Conservation (phyloP, 192 early-diverging fungal genomes). For the Jimgerdemannia flammicorona region DNA sequence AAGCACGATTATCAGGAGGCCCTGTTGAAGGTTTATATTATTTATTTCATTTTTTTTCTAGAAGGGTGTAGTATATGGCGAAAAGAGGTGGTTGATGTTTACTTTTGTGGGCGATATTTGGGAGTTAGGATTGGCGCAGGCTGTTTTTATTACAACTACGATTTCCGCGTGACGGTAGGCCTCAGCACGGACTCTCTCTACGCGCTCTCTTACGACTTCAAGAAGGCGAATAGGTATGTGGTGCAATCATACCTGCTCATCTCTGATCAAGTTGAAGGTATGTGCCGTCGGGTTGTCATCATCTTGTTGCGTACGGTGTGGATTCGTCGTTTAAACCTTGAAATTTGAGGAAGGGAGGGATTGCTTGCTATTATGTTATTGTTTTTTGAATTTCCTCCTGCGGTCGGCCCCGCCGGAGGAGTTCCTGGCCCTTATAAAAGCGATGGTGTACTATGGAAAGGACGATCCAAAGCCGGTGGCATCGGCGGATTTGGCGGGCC, state of each 20-base stretch:
- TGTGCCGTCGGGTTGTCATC: too few species aligned
- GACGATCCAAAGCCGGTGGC: constrained; percentile 31
- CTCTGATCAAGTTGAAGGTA: constrained; percentile 40
- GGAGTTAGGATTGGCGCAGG: too few species aligned
- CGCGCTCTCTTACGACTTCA: constrained; percentile 45
- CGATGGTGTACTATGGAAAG: constrained; percentile 46
- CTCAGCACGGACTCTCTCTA: constrained; percentile 21
- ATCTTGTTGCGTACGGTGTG: too few species aligned
- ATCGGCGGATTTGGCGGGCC: constrained; percentile 31
- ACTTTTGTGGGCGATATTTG: too few species aligned
- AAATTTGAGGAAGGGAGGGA: too few species aligned
- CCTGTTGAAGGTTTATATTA: constrained; percentile 8
- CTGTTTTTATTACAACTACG: too few species aligned
- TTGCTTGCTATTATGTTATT: too few species aligned
- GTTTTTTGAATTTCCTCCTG: too few species aligned
- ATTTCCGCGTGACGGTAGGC: constrained; percentile 2
- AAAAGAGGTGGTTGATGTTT: too few species aligned
- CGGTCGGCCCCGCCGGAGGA: not conserved
- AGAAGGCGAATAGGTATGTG: constrained; percentile 34
- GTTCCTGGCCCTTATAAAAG: constrained; percentile 24
- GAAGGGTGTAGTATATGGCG: too few species aligned
- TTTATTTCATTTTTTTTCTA: not conserved
- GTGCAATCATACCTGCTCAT: constrained; percentile 33
- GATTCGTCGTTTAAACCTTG: too few species aligned
- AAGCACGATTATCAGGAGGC: constrained; percentile 4